Evolutionary conservation across 768 basidiomycete genomes (phyloP).

Genomic region (Fistulinella prunicolor): DNA sequence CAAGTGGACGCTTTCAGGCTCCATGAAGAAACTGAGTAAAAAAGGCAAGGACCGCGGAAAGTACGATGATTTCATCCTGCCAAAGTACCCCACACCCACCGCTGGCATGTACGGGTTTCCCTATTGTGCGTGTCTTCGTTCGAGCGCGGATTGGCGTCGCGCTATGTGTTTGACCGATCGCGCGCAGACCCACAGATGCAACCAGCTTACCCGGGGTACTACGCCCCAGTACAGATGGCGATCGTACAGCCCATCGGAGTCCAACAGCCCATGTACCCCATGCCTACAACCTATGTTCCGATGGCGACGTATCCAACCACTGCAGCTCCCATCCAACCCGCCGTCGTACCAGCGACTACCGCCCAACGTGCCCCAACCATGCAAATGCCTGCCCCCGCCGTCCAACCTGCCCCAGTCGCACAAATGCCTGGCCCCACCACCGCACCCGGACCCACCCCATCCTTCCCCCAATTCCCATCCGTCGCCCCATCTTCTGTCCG

Average conservation of each 20-base stretch:
- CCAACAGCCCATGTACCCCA: slow-evolving; percentile 28
- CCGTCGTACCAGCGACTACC: slow-evolving; percentile 4
- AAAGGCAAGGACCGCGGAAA: slow-evolving; percentile 20
- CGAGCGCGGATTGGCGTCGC: too few relatives aligned
- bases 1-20: slow-evolving; percentile 23
- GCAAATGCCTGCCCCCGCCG: slow-evolving; percentile 16
- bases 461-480: neutral
- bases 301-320: slow-evolving; percentile 21
- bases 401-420: neutral
- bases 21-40: slow-evolving; percentile 15
- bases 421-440: slow-evolving; percentile 6
- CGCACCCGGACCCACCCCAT: neutral
- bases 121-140: slow-evolving; percentile 27
- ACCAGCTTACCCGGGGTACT: slow-evolving; percentile 26
- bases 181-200: slow-evolving; percentile 24
- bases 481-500: neutral
- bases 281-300: slow-evolving; percentile 29
- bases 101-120: slow-evolving; percentile 14
- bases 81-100: slow-evolving; percentile 13
- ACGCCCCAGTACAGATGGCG: slow-evolving; percentile 27
- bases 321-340: slow-evolving; percentile 10
- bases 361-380: slow-evolving; percentile 2
- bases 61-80: slow-evolving; percentile 14
- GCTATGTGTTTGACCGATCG: too few relatives aligned
- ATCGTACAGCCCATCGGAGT: slow-evolving; percentile 19